Evolutionary conservation across 805 yeast genomes (phyloP).

Genomic region (Wickerhamiella siamensis): DNA sequence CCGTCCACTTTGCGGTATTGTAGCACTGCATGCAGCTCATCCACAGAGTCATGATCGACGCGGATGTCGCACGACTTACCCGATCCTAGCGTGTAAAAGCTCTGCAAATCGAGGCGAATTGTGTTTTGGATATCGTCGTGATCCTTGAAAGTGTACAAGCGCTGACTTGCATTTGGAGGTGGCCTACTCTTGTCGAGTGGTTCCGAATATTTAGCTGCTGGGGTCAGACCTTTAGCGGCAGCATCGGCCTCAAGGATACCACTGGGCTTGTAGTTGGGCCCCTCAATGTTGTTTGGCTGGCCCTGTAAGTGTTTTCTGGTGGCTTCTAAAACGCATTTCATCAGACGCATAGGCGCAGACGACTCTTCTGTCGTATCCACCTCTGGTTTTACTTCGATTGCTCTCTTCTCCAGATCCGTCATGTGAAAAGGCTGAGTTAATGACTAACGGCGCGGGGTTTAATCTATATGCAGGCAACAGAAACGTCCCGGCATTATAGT

Average conservation of each 20-base stretch:
- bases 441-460: neutral
- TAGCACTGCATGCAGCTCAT: conserved; percentile 31
- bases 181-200: neutral
- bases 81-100: conserved; percentile 6
- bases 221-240: neutral
- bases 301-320: neutral
- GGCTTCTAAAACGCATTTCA: neutral
- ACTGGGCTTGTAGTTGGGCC: conserved; percentile 28
- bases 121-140: conserved; percentile 8
- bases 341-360: neutral
- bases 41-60: neutral
- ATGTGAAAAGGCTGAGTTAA: neutral
- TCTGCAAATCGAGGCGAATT: conserved; percentile 1
- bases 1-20: conserved; percentile 25
- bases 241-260: conserved; percentile 28
- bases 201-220: neutral
- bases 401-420: neutral
- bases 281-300: conserved; percentile 7
- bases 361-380: neutral
- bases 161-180: neutral
- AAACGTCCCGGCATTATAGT: no score
- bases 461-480: no score
- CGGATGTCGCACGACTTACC: conserved; percentile 1
- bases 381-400: neutral
- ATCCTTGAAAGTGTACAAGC: conserved; percentile 8